Base-by-base conservation (phyloP, 139 green algal genomes). In the Chlorella ohadii region DNA sequence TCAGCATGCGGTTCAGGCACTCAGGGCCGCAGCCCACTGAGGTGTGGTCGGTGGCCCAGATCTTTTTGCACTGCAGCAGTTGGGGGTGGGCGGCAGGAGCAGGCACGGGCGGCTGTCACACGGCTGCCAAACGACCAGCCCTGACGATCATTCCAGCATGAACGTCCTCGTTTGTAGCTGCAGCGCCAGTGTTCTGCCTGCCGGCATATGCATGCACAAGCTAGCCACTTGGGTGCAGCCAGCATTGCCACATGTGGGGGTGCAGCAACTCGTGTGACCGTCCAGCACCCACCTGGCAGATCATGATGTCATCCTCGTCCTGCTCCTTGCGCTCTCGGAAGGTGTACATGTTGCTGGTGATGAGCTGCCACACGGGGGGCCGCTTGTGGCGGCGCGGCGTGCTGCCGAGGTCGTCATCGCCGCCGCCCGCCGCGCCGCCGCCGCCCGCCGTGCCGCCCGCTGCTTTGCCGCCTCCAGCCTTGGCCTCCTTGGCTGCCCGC, bases 1-100 rank as follows among this genome's bases (percentile, higher is more conserved):
- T 95, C 22, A 99, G 92, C 88, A 97, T 90, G 12, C 97, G 84
- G 92, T 99, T 99, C 63, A 99, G 90, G 92, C 97, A 99, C 82
- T 98, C 88, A 0, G 92, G 88, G 0, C 94, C 95, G 81, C 97
- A 99, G 44, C 94, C 96, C 23, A 84, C 59, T 9, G 36, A 55
- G 13, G 44, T 68, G 79, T 41, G 64, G 76, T 87, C 86, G 17
- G 81, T 82, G 38, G 71, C 73, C 74, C 68, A 82, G 1, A 85
- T 65, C 38, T 91, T 85, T 57, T 91, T 89, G 91, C 97, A 99
- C 66, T 83, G 51, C 51, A 59, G 51, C 51, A 59, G 12, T 23
- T 22, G 51, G 11, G 15, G 51, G 12, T 3, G 51, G 12, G 51
- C 12, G 15, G 51, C 51, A 59, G 51, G 51, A 13, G 11, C 12